These are phyloP conservation scores for Lentinula raphanica DNA, from an alignment of 768 basidiomycete genomes.

Conservation along the genomic window DNA sequence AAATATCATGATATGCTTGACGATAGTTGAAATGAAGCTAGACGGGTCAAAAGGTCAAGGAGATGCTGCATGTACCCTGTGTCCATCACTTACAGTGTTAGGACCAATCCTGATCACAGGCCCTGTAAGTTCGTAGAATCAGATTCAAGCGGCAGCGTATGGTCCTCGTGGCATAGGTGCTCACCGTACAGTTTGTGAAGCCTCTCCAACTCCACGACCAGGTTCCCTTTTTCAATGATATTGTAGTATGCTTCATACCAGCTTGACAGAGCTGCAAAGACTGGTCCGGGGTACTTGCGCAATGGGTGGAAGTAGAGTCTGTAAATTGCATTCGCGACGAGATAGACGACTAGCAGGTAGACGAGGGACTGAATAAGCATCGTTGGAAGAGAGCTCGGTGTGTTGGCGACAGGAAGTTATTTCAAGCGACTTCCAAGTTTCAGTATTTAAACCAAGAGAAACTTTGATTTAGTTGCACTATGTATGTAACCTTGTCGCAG, in stretches of 20 bases:
- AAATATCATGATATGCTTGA: slow-evolving; percentile 28
- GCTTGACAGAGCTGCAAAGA: slow-evolving; percentile 20
- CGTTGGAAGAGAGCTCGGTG: background rate
- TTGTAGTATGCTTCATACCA: slow-evolving; percentile 25
- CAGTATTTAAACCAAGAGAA: background rate
- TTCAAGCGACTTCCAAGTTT: background rate
- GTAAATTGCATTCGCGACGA: background rate
- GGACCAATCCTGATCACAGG: slow-evolving; percentile 32
- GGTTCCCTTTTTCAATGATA: slow-evolving; percentile 19
- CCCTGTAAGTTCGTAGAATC: slow-evolving; percentile 16
- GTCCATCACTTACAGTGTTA: slow-evolving; percentile 24
- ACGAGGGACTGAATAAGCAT: background rate
- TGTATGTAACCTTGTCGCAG: background rate
- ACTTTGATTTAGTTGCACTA: background rate
- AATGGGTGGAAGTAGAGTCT: slow-evolving; percentile 23
- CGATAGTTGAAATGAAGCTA: slow-evolving; percentile 34
- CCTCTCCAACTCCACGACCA: slow-evolving; percentile 20
- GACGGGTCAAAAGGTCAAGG: background rate
- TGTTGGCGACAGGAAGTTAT: too few relatives aligned
- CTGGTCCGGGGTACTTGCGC: slow-evolving; percentile 23
- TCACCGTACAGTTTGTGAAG: slow-evolving; percentile 23
- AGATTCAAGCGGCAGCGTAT: background rate
- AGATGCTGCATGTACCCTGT: background rate
- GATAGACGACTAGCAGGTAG: background rate
- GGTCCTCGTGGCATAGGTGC: background rate